These are phyloP conservation scores for Orbilia blumenaviensis DNA, from an alignment of 2,329 filamentous ascomycete species.

Conservation along the genomic window DNA sequence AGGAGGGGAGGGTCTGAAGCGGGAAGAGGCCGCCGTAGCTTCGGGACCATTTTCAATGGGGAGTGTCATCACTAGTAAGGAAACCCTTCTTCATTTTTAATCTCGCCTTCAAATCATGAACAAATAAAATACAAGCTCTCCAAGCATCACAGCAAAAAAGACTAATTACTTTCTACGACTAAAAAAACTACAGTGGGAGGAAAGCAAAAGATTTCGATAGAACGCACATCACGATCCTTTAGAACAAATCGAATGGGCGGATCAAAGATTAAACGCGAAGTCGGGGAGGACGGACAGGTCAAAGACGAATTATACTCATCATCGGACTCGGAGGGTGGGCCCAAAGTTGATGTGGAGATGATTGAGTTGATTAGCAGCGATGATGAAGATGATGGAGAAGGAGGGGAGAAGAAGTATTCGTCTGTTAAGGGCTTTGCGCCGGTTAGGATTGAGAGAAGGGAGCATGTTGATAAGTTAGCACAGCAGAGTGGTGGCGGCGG, in stretches of 20 bases:
- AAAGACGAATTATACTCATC: conserved; percentile 52
- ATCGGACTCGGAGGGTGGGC: conserved; percentile 55
- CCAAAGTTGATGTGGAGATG: conserved; percentile 57
- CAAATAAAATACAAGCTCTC: not conserved
- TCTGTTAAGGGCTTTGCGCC: conserved; percentile 38
- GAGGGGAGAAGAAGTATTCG: conserved; percentile 34
- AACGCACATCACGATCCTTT: conserved; percentile 12
- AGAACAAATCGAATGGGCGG: not conserved
- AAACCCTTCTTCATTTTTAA: no score
- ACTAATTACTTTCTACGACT: not conserved
- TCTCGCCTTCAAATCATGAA: no score
- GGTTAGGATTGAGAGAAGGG: conserved; percentile 50
- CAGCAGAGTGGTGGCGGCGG: conserved; percentile 49
- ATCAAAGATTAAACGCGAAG: conserved; percentile 36
- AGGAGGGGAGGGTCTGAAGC: conserved; percentile 16
- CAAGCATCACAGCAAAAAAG: not conserved
- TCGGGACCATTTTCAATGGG: conserved; percentile 57
- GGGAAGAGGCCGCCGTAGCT: conserved; percentile 45
- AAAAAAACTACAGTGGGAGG: conserved; percentile 21
- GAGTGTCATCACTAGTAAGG: conserved; percentile 54
- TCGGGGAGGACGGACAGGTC: conserved; percentile 38
- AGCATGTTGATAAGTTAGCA: conserved; percentile 55
- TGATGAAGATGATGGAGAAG: conserved; percentile 49
- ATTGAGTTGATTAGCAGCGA: conserved; percentile 55
- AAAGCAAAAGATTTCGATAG: conserved; percentile 47